Conservation (phyloP, 139 green algal genomes). For the Nannochloris sp. region DNA sequence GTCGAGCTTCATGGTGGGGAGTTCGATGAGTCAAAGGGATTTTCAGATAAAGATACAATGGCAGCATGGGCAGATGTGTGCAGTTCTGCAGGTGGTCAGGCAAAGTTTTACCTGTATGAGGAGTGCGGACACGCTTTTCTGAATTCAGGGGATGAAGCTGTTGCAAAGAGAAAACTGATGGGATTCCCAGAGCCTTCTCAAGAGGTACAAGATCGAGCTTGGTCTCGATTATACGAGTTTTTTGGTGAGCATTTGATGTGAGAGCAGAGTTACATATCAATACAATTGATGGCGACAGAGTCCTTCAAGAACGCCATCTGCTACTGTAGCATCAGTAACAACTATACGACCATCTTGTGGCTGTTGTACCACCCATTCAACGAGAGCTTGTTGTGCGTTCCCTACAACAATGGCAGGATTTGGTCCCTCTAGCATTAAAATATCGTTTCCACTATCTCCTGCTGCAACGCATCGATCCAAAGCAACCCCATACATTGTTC, state of each 20-base stretch:
- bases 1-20: conserved; percentile 27
- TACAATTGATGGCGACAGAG: conserved; percentile 55
- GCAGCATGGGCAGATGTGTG: conserved; percentile 33
- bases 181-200: conserved; percentile 22
- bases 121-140: conserved; percentile 50
- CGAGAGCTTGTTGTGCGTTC: conserved; percentile 69
- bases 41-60: conserved; percentile 27
- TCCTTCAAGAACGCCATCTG: conserved; percentile 64
- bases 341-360: conserved; percentile 49
- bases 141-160: conserved; percentile 12
- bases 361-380: conserved; percentile 56
- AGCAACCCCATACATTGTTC: conserved; percentile 51
- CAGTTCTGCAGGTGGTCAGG: conserved; percentile 32
- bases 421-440: conserved; percentile 71
- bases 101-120: conserved; percentile 42
- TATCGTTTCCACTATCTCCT: conserved; percentile 88
- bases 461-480: conserved; percentile 61
- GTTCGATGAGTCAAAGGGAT: conserved; percentile 37
- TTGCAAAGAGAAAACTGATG: conserved; percentile 20
- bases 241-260: conserved; percentile 17
- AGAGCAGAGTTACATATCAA: conserved; percentile 23
- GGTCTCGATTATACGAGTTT: conserved; percentile 15
- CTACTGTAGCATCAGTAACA: conserved; percentile 43
- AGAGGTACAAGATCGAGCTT: conserved; percentile 12
- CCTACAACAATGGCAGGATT: conserved; percentile 65